These are phyloP conservation scores for Anacardium occidentale DNA, from an alignment of 345 rosid genomes.

Conservation along the genomic window DNA sequence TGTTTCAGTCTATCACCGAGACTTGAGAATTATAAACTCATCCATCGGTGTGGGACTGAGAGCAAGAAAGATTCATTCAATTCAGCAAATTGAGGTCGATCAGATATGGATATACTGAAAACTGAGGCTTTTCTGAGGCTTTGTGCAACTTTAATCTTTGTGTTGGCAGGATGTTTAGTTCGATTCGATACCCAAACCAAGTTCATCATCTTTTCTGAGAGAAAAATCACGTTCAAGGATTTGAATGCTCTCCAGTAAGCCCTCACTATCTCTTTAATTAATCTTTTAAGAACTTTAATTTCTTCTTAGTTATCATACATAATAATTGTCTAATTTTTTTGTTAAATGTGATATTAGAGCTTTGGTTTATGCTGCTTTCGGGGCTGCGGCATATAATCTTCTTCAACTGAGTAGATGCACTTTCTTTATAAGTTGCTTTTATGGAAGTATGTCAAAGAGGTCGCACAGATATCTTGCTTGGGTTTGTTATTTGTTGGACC, in stretches of 20 bases:
- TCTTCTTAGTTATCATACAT: background rate
- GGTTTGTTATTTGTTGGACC: slow-evolving; percentile 54
- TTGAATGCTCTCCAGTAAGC: slow-evolving; percentile 47
- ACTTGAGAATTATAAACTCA: no score
- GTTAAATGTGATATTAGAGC: slow-evolving; percentile 18
- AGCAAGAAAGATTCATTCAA: no score
- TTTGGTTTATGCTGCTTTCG: slow-evolving; percentile 43
- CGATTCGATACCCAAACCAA: slow-evolving; percentile 52
- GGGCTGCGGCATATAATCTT: slow-evolving; percentile 57
- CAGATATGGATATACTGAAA: slow-evolving; percentile 20
- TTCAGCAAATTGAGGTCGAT: no score
- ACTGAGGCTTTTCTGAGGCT: slow-evolving; percentile 45
- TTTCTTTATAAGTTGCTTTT: slow-evolving; percentile 19
- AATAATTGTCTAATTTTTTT: no score
- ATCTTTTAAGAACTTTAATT: background rate
- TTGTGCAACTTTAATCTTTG: slow-evolving; percentile 32
- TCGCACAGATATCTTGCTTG: slow-evolving; percentile 34
- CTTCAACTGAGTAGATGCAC: slow-evolving; percentile 44
- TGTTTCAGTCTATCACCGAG: no score
- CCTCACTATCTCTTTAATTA: background rate
- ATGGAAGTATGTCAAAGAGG: slow-evolving; percentile 19
- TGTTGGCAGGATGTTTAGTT: slow-evolving; percentile 36
- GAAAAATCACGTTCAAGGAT: slow-evolving; percentile 45
- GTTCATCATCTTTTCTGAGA: slow-evolving; percentile 32
- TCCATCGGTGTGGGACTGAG: no score